Conservation (phyloP, 208 protist species). For the Crithidia bombi region DNA sequence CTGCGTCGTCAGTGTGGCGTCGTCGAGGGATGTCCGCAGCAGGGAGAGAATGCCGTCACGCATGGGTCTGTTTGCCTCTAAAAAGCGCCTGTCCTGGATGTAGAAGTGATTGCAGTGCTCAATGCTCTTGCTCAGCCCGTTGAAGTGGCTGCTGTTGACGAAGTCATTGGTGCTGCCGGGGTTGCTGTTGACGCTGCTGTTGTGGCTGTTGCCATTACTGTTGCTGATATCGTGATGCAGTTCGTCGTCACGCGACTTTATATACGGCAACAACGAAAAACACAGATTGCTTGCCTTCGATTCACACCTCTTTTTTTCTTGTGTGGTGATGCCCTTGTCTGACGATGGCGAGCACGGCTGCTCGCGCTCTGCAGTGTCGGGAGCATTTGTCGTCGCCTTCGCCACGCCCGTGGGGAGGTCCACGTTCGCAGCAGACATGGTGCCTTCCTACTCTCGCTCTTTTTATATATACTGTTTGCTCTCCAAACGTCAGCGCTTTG, state of each 20-base stretch:
- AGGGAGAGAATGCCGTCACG: neutral
- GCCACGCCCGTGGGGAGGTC: neutral
- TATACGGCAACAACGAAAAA: neutral
- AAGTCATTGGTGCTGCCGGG: neutral
- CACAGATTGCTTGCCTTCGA: neutral
- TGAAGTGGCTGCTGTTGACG: neutral
- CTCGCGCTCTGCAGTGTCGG: neutral
- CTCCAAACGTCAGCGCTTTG: too few species aligned
- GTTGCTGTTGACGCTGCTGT: constrained; percentile 1
- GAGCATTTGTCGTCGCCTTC: neutral
- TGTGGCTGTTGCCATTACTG: neutral
- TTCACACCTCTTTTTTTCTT: neutral
- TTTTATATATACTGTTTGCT: neutral
- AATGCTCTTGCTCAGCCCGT: constrained; percentile 1
- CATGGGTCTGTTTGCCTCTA: neutral
- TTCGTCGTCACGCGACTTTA: neutral
- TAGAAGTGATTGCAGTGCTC: neutral
- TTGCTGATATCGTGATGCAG: neutral
- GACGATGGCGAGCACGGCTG: too few species aligned
- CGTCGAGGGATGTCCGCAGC: neutral
- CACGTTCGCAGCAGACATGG: neutral
- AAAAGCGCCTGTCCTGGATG: neutral
- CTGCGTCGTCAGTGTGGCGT: neutral
- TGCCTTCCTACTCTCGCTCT: neutral
- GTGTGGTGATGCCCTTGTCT: neutral